Conservation (phyloP, 2,329 filamentous ascomycete species). For the Zalaria sp. region DNA sequence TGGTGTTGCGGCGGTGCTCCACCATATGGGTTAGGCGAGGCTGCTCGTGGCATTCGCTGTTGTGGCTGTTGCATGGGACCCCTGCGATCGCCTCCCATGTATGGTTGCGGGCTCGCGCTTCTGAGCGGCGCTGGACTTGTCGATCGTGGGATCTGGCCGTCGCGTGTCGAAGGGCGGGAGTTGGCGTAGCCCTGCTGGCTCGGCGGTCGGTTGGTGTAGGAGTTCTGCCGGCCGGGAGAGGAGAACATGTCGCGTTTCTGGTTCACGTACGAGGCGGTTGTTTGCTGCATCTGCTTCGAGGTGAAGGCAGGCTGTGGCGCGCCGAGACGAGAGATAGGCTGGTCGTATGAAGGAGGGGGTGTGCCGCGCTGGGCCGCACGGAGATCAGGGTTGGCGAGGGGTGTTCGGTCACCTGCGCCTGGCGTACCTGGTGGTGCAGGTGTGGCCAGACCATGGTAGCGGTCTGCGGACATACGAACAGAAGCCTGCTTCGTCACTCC, state of each 20-base stretch:
- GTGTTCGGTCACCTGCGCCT: constrained; percentile 18
- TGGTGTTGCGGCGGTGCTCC: constrained; percentile 16
- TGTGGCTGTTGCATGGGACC: constrained; percentile 18
- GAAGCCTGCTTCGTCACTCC: constrained; percentile 70
- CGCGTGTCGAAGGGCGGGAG: constrained; percentile 46
- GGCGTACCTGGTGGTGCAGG: constrained; percentile 43
- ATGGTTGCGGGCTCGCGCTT: constrained; percentile 41
- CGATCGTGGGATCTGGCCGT: constrained; percentile 32
- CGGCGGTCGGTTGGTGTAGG: constrained; percentile 14
- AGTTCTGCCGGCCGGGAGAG: constrained; percentile 2
- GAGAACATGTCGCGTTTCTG: constrained; percentile 72
- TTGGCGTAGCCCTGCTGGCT: constrained; percentile 3
- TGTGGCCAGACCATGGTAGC: constrained; percentile 84
- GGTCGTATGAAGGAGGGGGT: constrained; percentile 78
- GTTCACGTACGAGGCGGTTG: constrained; percentile 73
- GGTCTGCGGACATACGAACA: constrained; percentile 81
- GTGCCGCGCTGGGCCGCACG: constrained; percentile 53
- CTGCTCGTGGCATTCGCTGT: constrained; percentile 26
- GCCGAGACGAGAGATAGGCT: constrained; percentile 62
- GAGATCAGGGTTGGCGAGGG: constrained; percentile 28
- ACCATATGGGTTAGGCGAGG: constrained; percentile 52
- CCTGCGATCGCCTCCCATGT: constrained; percentile 24
- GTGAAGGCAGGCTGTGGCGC: constrained; percentile 88
- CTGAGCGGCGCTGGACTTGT: constrained; percentile 57
- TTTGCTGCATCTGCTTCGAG: constrained; percentile 87